Evolutionary conservation across 2,329 filamentous ascomycete genomes (phyloP).

Genomic region (Pestalotiopsis sp.): DNA sequence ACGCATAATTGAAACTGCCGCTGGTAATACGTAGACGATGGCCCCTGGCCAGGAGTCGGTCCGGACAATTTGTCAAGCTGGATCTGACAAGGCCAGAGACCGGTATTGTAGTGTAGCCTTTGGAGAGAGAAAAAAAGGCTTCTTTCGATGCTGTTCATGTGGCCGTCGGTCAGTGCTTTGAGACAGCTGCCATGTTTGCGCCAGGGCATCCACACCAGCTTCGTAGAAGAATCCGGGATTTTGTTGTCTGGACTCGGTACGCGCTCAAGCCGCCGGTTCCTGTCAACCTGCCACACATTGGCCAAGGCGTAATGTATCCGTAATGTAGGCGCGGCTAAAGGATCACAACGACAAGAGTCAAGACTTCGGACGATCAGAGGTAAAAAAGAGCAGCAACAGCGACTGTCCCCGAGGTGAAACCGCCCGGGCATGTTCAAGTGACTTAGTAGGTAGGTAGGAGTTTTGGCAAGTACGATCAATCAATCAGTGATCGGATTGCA

Average conservation of each 20-base stretch:
- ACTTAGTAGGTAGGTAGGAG: not conserved
- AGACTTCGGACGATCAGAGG: not conserved
- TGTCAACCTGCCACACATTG: not conserved
- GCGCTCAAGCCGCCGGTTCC: not conserved
- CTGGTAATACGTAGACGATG: not conserved
- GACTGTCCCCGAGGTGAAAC: not conserved
- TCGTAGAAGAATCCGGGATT: not conserved
- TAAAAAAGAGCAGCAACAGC: not conserved
- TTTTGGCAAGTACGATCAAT: not conserved
- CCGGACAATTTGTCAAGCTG: not conserved
- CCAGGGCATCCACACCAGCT: not conserved
- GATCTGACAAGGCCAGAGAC: not conserved
- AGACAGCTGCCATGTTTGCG: not conserved
- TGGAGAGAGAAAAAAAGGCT: not conserved
- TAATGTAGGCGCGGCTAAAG: not conserved
- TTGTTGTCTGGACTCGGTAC: not conserved
- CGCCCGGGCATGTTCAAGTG: not conserved
- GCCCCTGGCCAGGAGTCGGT: not conserved
- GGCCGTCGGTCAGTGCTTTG: not conserved
- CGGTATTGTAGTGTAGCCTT: not conserved
- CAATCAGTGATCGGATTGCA: not conserved
- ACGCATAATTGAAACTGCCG: not conserved
- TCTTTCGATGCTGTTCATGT: not conserved
- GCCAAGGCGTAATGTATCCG: not conserved
- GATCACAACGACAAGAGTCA: not conserved